Conservation (phyloP, 2,329 filamentous ascomycete genomes). For the Cytospora paraplurivora region DNA sequence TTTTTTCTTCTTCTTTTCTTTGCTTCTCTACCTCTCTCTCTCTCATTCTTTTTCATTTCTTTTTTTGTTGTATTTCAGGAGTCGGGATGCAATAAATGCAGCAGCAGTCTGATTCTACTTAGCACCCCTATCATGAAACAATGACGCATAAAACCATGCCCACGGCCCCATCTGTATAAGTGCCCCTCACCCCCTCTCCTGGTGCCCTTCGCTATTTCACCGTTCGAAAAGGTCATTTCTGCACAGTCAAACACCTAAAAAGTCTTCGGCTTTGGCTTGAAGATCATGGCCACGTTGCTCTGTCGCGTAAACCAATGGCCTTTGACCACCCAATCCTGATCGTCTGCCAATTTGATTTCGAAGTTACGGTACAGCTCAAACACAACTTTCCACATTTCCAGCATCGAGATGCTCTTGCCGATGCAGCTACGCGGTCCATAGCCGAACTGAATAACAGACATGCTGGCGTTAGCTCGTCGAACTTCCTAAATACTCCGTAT, state of each 20-base stretch:
- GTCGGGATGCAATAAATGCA: too few relatives aligned
- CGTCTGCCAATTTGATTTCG: neutral
- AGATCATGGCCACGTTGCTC: neutral
- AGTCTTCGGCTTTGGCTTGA: neutral
- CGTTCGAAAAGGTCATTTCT: too few relatives aligned
- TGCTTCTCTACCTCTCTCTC: too few relatives aligned
- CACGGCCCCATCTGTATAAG: too few relatives aligned
- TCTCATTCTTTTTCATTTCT: too few relatives aligned
- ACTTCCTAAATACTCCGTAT: neutral
- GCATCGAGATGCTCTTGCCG: constrained; percentile 22
- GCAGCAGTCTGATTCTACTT: too few relatives aligned
- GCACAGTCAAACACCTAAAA: neutral
- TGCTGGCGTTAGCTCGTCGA: neutral
- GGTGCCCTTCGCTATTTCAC: too few relatives aligned
- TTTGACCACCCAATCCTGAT: neutral
- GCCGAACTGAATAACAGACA: constrained; percentile 45
- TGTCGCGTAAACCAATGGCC: neutral
- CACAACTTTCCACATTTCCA: constrained; percentile 11
- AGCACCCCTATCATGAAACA: too few relatives aligned
- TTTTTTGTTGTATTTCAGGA: too few relatives aligned
- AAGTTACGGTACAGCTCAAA: neutral
- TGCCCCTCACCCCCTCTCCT: too few relatives aligned
- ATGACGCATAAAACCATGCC: too few relatives aligned
- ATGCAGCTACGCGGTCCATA: constrained; percentile 54
- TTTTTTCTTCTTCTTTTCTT: too few relatives aligned